Conservation (phyloP, 116 monocot species). For the Papilionanthe hybrid region DNA sequence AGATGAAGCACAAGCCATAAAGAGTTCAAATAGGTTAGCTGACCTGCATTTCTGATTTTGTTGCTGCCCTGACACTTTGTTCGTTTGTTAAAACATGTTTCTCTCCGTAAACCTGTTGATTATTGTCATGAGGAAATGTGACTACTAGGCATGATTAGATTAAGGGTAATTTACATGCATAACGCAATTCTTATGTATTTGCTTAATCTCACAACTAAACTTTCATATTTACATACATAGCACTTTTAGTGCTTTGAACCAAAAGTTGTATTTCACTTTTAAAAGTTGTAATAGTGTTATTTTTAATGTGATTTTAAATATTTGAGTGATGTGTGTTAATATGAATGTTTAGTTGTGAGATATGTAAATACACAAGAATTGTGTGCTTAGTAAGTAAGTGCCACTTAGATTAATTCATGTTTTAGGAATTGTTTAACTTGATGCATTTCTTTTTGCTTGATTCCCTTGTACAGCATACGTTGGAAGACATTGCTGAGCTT, state of each 20-base stretch:
- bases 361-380: too few species aligned
- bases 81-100: neutral
- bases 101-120: neutral
- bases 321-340: too few species aligned
- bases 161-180: neutral
- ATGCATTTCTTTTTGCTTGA: neutral
- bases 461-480: constrained; percentile 56
- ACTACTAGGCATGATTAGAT: neutral
- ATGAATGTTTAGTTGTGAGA: too few species aligned
- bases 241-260: too few species aligned
- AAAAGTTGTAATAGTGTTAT: too few species aligned
- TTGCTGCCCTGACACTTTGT: neutral
- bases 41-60: neutral
- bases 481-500: constrained; percentile 98
- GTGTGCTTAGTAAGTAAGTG: too few species aligned
- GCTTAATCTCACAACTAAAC: too few species aligned
- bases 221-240: too few species aligned
- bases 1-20: constrained; percentile 99
- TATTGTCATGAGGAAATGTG: neutral
- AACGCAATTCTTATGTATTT: too few species aligned
- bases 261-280: too few species aligned
- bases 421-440: neutral
- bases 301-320: too few species aligned
- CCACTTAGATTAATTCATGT: neutral
- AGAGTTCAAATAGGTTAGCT: constrained; percentile 88